These are phyloP conservation scores for Pyrrhoderma lamaoense DNA, from an alignment of 1,284 basidiomycete species.

Conservation along the genomic window DNA sequence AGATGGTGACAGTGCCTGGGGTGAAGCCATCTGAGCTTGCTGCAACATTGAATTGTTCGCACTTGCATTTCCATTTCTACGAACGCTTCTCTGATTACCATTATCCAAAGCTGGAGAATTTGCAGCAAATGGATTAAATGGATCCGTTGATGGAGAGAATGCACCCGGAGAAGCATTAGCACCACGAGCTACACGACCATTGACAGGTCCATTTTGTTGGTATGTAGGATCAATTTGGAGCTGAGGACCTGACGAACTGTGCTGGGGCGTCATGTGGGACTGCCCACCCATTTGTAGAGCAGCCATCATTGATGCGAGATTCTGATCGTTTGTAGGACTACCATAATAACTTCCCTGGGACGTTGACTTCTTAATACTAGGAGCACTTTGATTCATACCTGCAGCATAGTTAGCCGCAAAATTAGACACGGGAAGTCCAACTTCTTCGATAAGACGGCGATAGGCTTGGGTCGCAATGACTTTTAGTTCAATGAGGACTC, in stretches of 20 bases:
- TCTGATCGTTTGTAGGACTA: conserved; percentile 65
- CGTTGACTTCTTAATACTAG: conserved; percentile 56
- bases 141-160: conserved; percentile 62
- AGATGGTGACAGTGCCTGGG: conserved; percentile 29
- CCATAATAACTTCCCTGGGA: conserved; percentile 49
- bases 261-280: conserved; percentile 50
- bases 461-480: conserved; percentile 40
- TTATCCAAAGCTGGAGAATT: conserved; percentile 54
- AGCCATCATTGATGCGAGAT: conserved; percentile 82
- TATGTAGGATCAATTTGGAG: conserved; percentile 63
- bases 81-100: conserved; percentile 39
- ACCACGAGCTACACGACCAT: conserved; percentile 20
- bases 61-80: conserved; percentile 38
- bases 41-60: conserved; percentile 3
- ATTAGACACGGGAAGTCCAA: conserved; percentile 84
- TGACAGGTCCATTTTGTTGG: conserved; percentile 40
- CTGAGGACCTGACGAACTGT: conserved; percentile 52
- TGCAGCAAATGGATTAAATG: conserved; percentile 68
- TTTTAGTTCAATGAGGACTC: conserved; percentile 51
- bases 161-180: conserved; percentile 25
- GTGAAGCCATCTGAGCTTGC: conserved; percentile 22
- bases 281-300: conserved; percentile 81
- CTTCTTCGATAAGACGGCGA: conserved; percentile 86
- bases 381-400: conserved; percentile 46
- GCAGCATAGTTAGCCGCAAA: conserved; percentile 71